A percentile compares a stretch with the other conserved stretches of the same genome.
These are phyloP conservation scores for Parafenestella ontariensis DNA, from an alignment of 2,329 filamentous ascomycete genomes.

Conservation along the genomic window DNA sequence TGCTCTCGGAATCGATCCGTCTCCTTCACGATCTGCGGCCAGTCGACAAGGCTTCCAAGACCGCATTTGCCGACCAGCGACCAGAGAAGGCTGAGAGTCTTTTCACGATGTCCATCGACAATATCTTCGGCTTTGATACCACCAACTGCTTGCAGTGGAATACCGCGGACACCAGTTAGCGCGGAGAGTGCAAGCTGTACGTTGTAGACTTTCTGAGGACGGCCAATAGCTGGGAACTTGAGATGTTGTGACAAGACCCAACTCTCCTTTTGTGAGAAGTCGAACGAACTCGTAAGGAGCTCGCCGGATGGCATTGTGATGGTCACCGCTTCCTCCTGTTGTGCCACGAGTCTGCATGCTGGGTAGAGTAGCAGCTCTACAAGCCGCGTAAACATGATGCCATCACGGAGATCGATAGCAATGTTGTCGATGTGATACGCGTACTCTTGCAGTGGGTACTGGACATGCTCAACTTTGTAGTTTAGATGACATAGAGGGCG, in stretches of 20 bases:
- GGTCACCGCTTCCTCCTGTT: conserved; percentile 51
- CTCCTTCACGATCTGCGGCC: conserved; percentile 61
- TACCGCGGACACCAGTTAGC: conserved; percentile 53
- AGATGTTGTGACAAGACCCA: conserved; percentile 64
- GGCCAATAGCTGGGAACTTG: conserved; percentile 63
- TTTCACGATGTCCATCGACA: conserved; percentile 70
- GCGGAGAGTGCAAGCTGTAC: conserved; percentile 64
- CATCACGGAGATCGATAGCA: conserved; percentile 68
- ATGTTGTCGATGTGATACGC: conserved; percentile 65
- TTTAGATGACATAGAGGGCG: conserved; percentile 63
- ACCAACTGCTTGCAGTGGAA: conserved; percentile 50
- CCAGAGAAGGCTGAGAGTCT: conserved; percentile 68
- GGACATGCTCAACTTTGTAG: conserved; percentile 62
- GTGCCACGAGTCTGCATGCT: conserved; percentile 35
- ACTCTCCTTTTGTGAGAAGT: conserved; percentile 43
- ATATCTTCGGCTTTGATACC: conserved; percentile 64
- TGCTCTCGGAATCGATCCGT: conserved; percentile 52
- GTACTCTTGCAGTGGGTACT: conserved; percentile 66
- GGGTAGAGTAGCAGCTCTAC: conserved; percentile 64
- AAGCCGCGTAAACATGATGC: conserved; percentile 65
- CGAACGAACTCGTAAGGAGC: conserved; percentile 47
- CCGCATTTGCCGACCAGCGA: conserved; percentile 65
- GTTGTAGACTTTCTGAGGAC: conserved; percentile 66
- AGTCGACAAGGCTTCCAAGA: conserved; percentile 62
- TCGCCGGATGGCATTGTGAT: conserved; percentile 56